Evolutionary conservation across 169 alveolate genomes (phyloP).

Genomic region (Blepharisma undulans): DNA sequence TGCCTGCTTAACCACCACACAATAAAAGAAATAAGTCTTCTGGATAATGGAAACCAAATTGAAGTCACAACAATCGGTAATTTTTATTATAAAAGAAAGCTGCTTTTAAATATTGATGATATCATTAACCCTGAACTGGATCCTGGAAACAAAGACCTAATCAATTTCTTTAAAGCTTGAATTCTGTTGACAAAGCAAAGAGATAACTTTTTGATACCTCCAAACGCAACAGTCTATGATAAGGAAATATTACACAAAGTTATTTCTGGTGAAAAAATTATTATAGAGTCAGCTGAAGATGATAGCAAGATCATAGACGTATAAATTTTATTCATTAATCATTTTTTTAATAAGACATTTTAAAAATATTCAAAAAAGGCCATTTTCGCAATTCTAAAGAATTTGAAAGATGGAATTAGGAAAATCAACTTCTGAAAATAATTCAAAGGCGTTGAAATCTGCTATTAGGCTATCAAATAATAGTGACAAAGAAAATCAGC

Average conservation of each 20-base stretch:
- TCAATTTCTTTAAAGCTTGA: background rate
- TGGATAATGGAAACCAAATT: background rate
- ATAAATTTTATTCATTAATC: too few relatives aligned
- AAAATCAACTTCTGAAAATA: background rate
- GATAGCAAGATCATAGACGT: background rate
- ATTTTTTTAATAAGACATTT: background rate
- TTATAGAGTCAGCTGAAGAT: background rate
- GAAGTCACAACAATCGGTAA: background rate
- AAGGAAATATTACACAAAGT: background rate
- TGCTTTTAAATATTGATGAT: background rate
- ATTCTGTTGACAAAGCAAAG: background rate
- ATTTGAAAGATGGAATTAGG: background rate
- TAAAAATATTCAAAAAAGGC: background rate
- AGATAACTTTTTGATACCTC: background rate
- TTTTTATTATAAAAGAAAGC: too few relatives aligned
- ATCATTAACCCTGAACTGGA: background rate
- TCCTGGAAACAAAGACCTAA: background rate
- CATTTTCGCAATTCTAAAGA: background rate
- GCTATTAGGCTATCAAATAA: background rate
- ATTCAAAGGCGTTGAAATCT: background rate
- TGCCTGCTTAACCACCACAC: background rate
- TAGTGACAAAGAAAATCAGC: background rate
- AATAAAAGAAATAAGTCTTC: background rate
- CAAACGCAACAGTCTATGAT: background rate
- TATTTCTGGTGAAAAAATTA: background rate